A percentile compares a stretch with the other conserved stretches of the same genome.
These are phyloP conservation scores for Ilyonectria sp. DNA, from an alignment of 2,329 filamentous ascomycete genomes.

Conservation along the genomic window DNA sequence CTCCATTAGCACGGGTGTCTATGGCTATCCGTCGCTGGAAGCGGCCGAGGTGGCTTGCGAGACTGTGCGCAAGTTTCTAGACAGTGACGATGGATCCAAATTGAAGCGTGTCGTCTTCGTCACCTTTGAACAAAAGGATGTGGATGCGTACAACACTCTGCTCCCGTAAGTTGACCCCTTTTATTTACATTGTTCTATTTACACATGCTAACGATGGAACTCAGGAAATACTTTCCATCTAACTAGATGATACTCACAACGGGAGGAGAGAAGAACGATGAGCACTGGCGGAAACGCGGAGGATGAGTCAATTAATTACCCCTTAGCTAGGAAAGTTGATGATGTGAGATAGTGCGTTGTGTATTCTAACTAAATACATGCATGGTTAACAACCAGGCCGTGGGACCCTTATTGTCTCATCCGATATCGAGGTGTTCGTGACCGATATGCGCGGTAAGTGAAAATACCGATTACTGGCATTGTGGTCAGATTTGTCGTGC, in stretches of 20 bases:
- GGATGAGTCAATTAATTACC: not conserved
- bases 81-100: conserved; percentile 60
- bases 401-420: not conserved
- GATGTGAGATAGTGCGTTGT: not conserved
- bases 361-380: not conserved
- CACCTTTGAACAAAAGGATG: conserved; percentile 85
- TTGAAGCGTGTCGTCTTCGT: conserved; percentile 88
- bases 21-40: conserved; percentile 83
- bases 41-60: conserved; percentile 82
- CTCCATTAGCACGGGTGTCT: conserved; percentile 89
- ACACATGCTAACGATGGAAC: not conserved
- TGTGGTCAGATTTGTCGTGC: not conserved
- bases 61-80: conserved; percentile 70
- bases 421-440: not conserved
- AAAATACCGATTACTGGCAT: not conserved
- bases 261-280: not conserved
- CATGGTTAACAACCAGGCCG: not conserved
- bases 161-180: conserved; percentile 74
- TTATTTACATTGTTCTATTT: not conserved
- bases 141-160: conserved; percentile 76
- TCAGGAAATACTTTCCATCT: conserved; percentile 48
- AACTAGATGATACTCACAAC: conserved; percentile 25
- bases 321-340: too few relatives aligned
- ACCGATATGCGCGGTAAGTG: not conserved
- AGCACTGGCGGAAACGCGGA: conserved; percentile 4